These are phyloP conservation scores for Colletotrichum coccodes DNA, from an alignment of 2,329 filamentous ascomycete species.

Conservation along the genomic window DNA sequence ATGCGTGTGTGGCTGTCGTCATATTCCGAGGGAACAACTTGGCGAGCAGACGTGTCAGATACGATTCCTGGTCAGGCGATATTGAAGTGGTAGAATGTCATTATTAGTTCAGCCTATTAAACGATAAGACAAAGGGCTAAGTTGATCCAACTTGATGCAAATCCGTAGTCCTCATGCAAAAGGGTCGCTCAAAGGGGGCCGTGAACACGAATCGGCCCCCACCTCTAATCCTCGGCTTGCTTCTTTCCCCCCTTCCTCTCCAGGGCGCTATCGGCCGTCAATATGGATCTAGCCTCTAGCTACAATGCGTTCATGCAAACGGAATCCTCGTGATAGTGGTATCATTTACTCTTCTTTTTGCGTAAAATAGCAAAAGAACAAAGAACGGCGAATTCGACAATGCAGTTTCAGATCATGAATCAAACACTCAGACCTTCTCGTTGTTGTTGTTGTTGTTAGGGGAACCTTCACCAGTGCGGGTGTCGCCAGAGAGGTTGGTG, in stretches of 20 bases:
- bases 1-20: no score
- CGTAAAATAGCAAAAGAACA: slow-evolving; percentile 10
- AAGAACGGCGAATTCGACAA: slow-evolving; percentile 3
- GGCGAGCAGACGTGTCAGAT: background rate
- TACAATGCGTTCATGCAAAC: slow-evolving; percentile 6
- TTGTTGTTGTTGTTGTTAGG: slow-evolving; percentile 20
- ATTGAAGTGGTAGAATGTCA: background rate
- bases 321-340: slow-evolving; percentile 25
- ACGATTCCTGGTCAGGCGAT: background rate
- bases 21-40: background rate
- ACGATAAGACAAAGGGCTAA: background rate
- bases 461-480: slow-evolving; percentile 26
- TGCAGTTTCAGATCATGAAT: background rate
- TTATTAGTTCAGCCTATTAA: slow-evolving; percentile 19
- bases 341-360: slow-evolving; percentile 22
- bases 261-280: background rate
- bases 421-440: slow-evolving; percentile 21
- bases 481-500: slow-evolving; percentile 33
- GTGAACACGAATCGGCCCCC: background rate
- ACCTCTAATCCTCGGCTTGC: background rate
- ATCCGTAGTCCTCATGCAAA: background rate
- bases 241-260: background rate
- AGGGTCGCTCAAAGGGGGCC: background rate
- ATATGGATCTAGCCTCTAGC: slow-evolving; percentile 10
- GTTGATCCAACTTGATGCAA: background rate